These are phyloP conservation scores for Arbutus unedo DNA, from an alignment of 148 eudicot genomes.

Conservation along the genomic window DNA sequence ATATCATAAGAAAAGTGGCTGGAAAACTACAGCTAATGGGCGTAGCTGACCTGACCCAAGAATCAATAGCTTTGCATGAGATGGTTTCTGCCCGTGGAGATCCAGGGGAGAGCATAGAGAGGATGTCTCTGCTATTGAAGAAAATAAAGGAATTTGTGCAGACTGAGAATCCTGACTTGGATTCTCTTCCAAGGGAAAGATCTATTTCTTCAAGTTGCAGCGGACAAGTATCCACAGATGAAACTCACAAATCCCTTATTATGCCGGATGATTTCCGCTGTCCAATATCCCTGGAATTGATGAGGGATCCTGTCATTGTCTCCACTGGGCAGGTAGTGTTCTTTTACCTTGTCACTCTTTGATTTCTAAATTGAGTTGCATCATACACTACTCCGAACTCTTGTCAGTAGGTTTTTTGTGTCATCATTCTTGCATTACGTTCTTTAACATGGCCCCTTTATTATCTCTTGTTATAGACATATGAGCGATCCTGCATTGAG, in stretches of 20 bases:
- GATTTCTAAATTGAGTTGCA: neutral
- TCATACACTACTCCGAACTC: neutral
- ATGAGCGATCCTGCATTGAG: conserved; percentile 85
- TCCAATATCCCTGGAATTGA: conserved; percentile 88
- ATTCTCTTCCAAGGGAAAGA: conserved; percentile 43
- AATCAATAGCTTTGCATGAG: conserved; percentile 88
- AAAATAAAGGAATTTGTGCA: conserved; percentile 86
- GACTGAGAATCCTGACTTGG: conserved; percentile 65
- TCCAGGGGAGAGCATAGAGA: conserved; percentile 88
- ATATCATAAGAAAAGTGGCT: conserved; percentile 54
- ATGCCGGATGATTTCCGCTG: conserved; percentile 96
- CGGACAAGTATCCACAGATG: conserved; percentile 46
- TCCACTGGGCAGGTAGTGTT: conserved; percentile 86
- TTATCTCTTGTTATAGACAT: conserved; percentile 56
- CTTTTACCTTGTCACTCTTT: neutral
- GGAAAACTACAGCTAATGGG: conserved; percentile 71
- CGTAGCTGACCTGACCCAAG: conserved; percentile 83
- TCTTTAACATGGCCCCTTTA: neutral
- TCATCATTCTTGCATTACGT: neutral
- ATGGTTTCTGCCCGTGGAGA: conserved; percentile 71
- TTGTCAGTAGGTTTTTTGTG: neutral
- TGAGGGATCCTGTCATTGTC: conserved; percentile 96
- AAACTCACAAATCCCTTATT: conserved; percentile 39
- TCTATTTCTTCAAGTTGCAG: conserved; percentile 36
- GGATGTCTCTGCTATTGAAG: conserved; percentile 83